phyloP scores from a whole-genome alignment of 805 yeast genomes.

The Yamadazyma scolyti region DNA sequence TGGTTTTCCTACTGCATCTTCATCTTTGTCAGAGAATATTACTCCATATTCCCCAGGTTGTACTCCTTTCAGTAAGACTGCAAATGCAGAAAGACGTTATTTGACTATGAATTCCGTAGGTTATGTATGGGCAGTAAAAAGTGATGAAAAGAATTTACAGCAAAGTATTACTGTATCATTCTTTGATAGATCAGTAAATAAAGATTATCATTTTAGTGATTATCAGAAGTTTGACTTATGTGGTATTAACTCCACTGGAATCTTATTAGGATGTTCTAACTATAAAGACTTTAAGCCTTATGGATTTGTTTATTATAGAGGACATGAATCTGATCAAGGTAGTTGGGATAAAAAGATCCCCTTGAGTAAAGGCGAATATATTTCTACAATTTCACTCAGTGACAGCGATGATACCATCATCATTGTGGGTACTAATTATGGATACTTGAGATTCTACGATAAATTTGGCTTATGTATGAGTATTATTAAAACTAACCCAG shows the following conservation, averaged over 20 bases:
- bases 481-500: slow-evolving; percentile 67
- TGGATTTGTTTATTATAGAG: slow-evolving; percentile 52
- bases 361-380: slow-evolving; percentile 46
- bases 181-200: slow-evolving; percentile 70
- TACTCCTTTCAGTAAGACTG: slow-evolving; percentile 52
- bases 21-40: slow-evolving; percentile 22
- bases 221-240: slow-evolving; percentile 69
- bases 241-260: slow-evolving; percentile 62
- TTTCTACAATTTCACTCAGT: slow-evolving; percentile 67
- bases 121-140: slow-evolving; percentile 71
- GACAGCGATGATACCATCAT: slow-evolving; percentile 36
- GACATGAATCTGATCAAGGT: slow-evolving; percentile 60
- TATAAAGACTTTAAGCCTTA: slow-evolving; percentile 13
- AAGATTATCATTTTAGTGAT: slow-evolving; percentile 86
- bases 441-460: slow-evolving; percentile 70
- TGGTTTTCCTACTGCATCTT: neutral
- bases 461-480: slow-evolving; percentile 69
- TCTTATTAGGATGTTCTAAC: slow-evolving; percentile 51
- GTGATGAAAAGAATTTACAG: slow-evolving; percentile 18
- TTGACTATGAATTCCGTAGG: slow-evolving; percentile 79
- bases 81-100: slow-evolving; percentile 58
- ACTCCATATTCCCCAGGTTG: slow-evolving; percentile 81
- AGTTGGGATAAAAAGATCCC: slow-evolving; percentile 72
- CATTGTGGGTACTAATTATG: slow-evolving; percentile 70
- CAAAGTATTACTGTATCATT: slow-evolving; percentile 83